Percentiles rank a stretch among this genome's conserved stretches.
phyloP scores from a whole-genome alignment of 106 monocot genomes.

The Allium cepa region DNA sequence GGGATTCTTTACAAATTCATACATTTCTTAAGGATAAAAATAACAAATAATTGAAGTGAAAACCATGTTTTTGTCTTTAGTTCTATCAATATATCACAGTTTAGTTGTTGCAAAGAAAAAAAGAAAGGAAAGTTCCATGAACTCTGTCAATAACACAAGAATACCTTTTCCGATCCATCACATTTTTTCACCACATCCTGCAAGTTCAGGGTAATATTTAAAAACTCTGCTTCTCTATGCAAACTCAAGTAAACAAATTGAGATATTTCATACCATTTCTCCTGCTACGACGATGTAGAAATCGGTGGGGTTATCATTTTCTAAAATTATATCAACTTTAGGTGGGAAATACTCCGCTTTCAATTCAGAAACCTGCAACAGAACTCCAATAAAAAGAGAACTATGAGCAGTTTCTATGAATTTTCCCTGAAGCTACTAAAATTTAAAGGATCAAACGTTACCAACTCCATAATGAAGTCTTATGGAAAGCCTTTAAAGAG shows the following conservation, averaged over 20 bases:
- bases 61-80: no score
- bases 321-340: conserved; percentile 47
- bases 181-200: conserved; percentile 44
- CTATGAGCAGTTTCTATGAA: no score
- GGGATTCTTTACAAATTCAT: no score
- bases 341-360: conserved; percentile 59
- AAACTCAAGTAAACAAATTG: neutral
- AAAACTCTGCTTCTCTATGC: neutral
- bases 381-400: neutral
- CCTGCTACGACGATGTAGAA: conserved; percentile 57
- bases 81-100: neutral
- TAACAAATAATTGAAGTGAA: no score
- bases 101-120: neutral
- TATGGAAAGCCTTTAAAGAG: conserved; percentile 48
- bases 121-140: neutral
- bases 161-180: conserved; percentile 56
- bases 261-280: conserved; percentile 30
- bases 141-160: neutral
- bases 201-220: conserved; percentile 7
- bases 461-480: conserved; percentile 53
- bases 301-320: conserved; percentile 54
- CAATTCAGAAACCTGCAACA: conserved; percentile 43
- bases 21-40: no score
- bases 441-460: conserved; percentile 1
- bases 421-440: neutral